Percentiles rank a stretch among this genome's conserved stretches.
These are phyloP conservation scores for Eucalyptus melliodora DNA, from an alignment of 345 rosid species.

Conservation along the genomic window DNA sequence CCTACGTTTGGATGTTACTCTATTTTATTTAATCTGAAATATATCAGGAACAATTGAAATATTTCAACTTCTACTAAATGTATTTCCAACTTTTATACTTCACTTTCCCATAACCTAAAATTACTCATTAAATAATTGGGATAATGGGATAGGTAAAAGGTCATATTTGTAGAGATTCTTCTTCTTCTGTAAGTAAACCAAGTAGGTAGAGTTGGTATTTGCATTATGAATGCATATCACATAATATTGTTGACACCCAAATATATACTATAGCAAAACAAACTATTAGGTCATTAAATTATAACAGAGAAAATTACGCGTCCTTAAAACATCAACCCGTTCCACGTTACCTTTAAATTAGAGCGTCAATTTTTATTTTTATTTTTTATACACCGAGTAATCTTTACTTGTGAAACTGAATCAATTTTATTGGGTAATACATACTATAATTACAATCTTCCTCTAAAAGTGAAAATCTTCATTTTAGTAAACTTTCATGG, in stretches of 20 bases:
- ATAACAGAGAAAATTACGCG: background rate
- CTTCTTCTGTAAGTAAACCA: background rate
- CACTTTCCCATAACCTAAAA: background rate
- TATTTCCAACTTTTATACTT: background rate
- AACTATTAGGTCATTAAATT: background rate
- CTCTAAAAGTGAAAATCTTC: background rate
- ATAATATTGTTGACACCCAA: background rate
- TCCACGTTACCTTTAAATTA: background rate
- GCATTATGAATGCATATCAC: background rate
- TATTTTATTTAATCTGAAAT: background rate
- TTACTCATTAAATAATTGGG: background rate
- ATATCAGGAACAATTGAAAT: background rate
- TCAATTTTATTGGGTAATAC: background rate
- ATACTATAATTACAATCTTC: background rate
- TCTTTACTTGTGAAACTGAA: background rate
- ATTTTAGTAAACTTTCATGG: background rate
- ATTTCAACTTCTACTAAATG: background rate
- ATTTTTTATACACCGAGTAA: background rate
- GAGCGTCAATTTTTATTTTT: background rate
- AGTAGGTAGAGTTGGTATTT: background rate
- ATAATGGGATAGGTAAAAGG: background rate
- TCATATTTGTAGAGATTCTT: background rate
- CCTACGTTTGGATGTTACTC: background rate
- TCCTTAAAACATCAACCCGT: background rate
- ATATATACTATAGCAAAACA: background rate